Percentiles rank a stretch among this genome's conserved stretches.
phyloP scores from a whole-genome alignment of 106 monocot genomes.

The Iris macrosiphon region DNA sequence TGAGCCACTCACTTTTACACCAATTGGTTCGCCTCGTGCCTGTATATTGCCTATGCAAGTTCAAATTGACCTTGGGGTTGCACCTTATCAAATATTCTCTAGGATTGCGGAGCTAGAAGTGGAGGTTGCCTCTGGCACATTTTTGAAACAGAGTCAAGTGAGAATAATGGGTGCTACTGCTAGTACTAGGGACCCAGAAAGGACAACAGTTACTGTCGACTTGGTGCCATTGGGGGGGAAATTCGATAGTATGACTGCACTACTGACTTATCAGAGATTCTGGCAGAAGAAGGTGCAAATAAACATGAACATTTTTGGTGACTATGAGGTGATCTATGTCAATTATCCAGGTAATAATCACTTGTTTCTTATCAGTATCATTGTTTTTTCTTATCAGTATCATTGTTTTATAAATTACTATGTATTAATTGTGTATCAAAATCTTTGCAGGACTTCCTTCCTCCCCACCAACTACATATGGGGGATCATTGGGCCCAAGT shows the following conservation, averaged over 20 bases:
- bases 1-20: constrained; percentile 53
- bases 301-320: constrained; percentile 58
- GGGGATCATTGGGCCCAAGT: constrained; percentile 16
- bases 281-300: constrained; percentile 66
- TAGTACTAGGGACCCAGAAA: constrained; percentile 45
- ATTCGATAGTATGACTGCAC: constrained; percentile 72
- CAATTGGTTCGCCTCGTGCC: constrained; percentile 64
- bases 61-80: constrained; percentile 21
- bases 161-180: constrained; percentile 91
- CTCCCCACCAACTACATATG: constrained; percentile 24
- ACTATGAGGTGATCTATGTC: constrained; percentile 59
- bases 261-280: constrained; percentile 70
- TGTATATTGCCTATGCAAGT: constrained; percentile 51
- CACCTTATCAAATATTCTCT: constrained; percentile 18
- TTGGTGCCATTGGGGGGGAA: constrained; percentile 59
- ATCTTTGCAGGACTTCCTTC: constrained; percentile 61
- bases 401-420: not conserved
- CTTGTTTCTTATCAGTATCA: no score
- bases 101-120: constrained; percentile 26
- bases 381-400: constrained; percentile 6
- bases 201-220: constrained; percentile 42
- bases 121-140: constrained; percentile 85
- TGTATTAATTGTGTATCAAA: constrained; percentile 9
- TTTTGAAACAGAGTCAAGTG: constrained; percentile 95
- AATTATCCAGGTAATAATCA: constrained; percentile 68